Percentiles rank a stretch among this genome's conserved stretches.
phyloP scores from a whole-genome alignment of 768 basidiomycete species.

The Cystobasidium ongulense region DNA sequence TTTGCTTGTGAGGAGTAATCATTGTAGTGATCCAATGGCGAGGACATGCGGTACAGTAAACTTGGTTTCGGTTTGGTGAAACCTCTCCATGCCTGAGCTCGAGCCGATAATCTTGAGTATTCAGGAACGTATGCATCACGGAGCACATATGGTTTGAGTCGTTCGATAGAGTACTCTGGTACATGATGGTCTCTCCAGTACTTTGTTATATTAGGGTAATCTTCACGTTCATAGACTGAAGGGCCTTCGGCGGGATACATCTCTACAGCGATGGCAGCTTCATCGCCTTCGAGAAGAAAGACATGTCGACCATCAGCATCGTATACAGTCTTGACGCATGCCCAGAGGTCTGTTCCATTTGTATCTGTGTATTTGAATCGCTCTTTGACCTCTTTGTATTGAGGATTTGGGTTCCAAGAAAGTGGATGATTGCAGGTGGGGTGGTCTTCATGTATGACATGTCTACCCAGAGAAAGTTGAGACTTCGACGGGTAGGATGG shows the following conservation, averaged over 20 bases:
- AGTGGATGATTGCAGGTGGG: neutral
- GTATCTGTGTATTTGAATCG: neutral
- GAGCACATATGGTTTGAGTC: neutral
- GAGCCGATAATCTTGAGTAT: neutral
- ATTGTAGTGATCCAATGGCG: neutral
- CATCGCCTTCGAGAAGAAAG: neutral
- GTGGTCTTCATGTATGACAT: too few relatives aligned
- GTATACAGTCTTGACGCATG: neutral
- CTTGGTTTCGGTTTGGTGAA: neutral
- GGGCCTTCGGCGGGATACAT: neutral
- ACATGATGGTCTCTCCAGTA: constrained; percentile 1
- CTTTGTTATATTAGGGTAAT: neutral
- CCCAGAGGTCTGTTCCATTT: neutral
- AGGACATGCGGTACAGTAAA: neutral
- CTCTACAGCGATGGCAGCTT: neutral
- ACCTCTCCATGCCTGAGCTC: neutral
- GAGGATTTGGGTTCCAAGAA: neutral
- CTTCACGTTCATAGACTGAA: neutral
- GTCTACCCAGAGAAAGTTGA: too few relatives aligned
- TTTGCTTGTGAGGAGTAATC: neutral
- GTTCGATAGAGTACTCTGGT: neutral
- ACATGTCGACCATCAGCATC: neutral
- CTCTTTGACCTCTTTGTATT: neutral
- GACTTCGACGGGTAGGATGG: too few relatives aligned
- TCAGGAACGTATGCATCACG: neutral